Percentiles rank a stretch among this genome's conserved stretches.
phyloP scores from a whole-genome alignment of 177 flowering plant genomes.

The Tripterygium wilfordii region DNA sequence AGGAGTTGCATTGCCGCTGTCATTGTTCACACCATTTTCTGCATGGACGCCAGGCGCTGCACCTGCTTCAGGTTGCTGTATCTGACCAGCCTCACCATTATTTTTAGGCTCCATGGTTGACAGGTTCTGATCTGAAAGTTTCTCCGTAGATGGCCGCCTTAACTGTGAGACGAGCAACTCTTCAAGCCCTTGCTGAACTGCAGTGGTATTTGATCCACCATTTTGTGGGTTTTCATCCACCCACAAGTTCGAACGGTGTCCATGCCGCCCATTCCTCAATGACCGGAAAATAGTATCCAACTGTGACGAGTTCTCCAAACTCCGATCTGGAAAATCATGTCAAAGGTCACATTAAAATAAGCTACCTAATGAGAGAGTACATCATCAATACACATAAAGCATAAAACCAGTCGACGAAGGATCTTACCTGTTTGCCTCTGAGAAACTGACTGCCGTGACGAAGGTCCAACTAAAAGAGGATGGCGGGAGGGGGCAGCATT shows the following conservation, averaged over 20 bases:
- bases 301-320: slow-evolving; percentile 47
- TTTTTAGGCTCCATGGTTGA: slow-evolving; percentile 33
- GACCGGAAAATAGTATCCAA: slow-evolving; percentile 84
- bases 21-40: slow-evolving; percentile 36
- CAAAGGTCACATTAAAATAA: too few species aligned
- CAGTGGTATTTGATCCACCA: slow-evolving; percentile 61
- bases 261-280: slow-evolving; percentile 81
- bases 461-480: slow-evolving; percentile 79
- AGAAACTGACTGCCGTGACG: slow-evolving; percentile 33
- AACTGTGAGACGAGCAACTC: slow-evolving; percentile 84
- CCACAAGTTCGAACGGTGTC: slow-evolving; percentile 84
- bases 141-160: slow-evolving; percentile 58
- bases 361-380: background rate
- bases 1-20: slow-evolving; percentile 17
- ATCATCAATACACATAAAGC: background rate
- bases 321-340: slow-evolving; percentile 37
- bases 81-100: slow-evolving; percentile 36
- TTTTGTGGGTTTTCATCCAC: slow-evolving; percentile 64
- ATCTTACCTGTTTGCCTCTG: slow-evolving; percentile 60
- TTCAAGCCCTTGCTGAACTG: slow-evolving; percentile 88
- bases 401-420: background rate
- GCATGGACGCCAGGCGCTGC: slow-evolving; percentile 29
- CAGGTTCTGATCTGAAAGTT: slow-evolving; percentile 42
- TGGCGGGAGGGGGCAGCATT: slow-evolving; percentile 60
- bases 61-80: slow-evolving; percentile 34